Percentiles rank a stretch among this genome's conserved stretches.
Evolutionary conservation across 75 land plant genomes (phyloP).

Genomic region (Picea glauca): DNA sequence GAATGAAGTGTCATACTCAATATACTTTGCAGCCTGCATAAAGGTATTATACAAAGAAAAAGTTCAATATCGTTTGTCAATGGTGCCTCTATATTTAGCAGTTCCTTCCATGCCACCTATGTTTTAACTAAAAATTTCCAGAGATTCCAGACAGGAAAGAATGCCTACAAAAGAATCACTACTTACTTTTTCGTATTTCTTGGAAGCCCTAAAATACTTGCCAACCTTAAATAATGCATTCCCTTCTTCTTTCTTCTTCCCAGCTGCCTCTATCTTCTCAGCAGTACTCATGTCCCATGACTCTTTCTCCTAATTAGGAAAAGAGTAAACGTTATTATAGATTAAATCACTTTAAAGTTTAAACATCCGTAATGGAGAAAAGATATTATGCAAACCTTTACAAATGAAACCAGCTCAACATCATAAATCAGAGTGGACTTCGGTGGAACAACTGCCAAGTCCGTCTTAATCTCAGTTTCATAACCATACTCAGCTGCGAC

Average conservation of each 20-base stretch:
- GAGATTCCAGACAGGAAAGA: too few relatives aligned
- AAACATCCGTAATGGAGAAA: neutral
- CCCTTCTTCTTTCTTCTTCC: constrained; percentile 79
- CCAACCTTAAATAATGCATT: constrained; percentile 74
- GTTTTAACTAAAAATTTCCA: neutral
- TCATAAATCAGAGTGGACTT: constrained; percentile 63
- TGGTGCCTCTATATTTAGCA: neutral
- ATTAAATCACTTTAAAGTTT: neutral
- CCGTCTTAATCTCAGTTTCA: constrained; percentile 49
- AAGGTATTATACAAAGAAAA: neutral
- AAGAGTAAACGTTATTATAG: neutral
- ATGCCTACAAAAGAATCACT: neutral
- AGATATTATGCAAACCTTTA: constrained; percentile 39
- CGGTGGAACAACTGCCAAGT: constrained; percentile 58
- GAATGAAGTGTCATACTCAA: constrained; percentile 72
- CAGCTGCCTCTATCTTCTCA: constrained; percentile 81
- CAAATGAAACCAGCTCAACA: constrained; percentile 70
- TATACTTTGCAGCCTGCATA: constrained; percentile 63
- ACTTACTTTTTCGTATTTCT: constrained; percentile 84
- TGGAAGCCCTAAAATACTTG: constrained; percentile 67
- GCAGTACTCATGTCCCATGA: constrained; percentile 74
- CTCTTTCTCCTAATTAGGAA: constrained; percentile 57
- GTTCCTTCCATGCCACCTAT: neutral
- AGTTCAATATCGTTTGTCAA: neutral
- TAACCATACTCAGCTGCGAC: constrained; percentile 72